phyloP scores from a whole-genome alignment of 2,329 filamentous ascomycete species.

The Colletotrichum higginsianum region DNA sequence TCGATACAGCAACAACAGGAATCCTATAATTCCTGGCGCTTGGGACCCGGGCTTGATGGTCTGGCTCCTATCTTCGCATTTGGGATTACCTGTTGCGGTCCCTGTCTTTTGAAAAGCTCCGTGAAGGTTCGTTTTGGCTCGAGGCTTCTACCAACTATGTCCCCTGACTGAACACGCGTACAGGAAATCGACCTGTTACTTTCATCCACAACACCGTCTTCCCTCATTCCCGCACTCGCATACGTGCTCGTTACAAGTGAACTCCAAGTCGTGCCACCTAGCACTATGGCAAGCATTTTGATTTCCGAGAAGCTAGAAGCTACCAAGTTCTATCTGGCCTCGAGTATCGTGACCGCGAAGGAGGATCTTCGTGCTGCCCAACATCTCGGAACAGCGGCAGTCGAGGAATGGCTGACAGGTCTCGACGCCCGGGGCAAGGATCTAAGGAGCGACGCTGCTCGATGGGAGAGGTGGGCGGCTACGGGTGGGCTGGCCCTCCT shows the following conservation, averaged over 20 bases:
- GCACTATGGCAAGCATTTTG: conserved; percentile 67
- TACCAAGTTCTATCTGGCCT: conserved; percentile 76
- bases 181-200: conserved; percentile 81
- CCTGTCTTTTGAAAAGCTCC: conserved; percentile 73
- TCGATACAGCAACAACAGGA: conserved; percentile 44
- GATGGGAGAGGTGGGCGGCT: conserved; percentile 82
- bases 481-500: conserved; percentile 60
- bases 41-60: conserved; percentile 73
- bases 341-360: conserved; percentile 74
- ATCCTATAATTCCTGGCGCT: conserved; percentile 64
- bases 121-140: conserved; percentile 71
- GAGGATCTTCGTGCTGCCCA: conserved; percentile 75
- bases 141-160: conserved; percentile 42
- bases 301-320: conserved; percentile 64
- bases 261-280: conserved; percentile 71
- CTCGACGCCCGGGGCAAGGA: conserved; percentile 75
- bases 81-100: conserved; percentile 74
- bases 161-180: conserved; percentile 43
- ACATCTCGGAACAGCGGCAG: conserved; percentile 75
- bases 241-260: conserved; percentile 76
- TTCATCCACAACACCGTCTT: conserved; percentile 71
- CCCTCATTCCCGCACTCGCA: conserved; percentile 77
- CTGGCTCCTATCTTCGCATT: conserved; percentile 81
- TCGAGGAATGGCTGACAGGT: conserved; percentile 86
- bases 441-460: conserved; percentile 71